Evolutionary conservation across 257 asterid species (phyloP).

Genomic region (Cruciata laevipes): DNA sequence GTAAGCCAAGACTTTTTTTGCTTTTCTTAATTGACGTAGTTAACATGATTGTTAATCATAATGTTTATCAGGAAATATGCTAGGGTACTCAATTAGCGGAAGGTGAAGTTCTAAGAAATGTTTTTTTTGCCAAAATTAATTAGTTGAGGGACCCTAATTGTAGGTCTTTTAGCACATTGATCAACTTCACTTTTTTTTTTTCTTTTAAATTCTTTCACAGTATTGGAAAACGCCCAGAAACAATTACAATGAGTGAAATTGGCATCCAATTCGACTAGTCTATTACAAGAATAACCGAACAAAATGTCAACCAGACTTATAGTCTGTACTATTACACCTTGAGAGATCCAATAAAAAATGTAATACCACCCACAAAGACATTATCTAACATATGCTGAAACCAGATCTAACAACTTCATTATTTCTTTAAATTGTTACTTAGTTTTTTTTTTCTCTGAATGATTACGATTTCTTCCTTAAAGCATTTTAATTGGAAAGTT

Average conservation of each 20-base stretch:
- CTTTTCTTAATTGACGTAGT: conserved; percentile 5
- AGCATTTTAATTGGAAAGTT: background rate
- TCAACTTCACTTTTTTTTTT: no score
- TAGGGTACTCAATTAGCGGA: conserved; percentile 4
- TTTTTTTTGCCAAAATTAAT: background rate
- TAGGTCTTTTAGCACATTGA: conserved; percentile 7
- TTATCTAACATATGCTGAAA: no score
- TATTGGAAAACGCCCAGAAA: no score
- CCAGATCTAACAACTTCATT: no score
- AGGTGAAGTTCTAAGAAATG: background rate
- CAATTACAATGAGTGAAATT: no score
- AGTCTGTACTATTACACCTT: no score
- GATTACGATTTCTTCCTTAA: conserved; percentile 5
- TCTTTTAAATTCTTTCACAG: no score
- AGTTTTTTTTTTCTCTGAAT: background rate
- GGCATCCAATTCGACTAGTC: no score
- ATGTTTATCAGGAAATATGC: conserved; percentile 13
- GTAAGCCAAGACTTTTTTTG: background rate
- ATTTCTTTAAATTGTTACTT: background rate
- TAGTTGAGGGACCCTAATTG: conserved; percentile 4
- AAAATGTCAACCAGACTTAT: no score
- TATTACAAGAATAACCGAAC: no score
- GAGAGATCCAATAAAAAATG: no score
- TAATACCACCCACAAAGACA: no score
- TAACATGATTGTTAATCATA: conserved; percentile 12